Conservation (phyloP, 805 yeast genomes). For the Pichia nanzhaoensis region DNA sequence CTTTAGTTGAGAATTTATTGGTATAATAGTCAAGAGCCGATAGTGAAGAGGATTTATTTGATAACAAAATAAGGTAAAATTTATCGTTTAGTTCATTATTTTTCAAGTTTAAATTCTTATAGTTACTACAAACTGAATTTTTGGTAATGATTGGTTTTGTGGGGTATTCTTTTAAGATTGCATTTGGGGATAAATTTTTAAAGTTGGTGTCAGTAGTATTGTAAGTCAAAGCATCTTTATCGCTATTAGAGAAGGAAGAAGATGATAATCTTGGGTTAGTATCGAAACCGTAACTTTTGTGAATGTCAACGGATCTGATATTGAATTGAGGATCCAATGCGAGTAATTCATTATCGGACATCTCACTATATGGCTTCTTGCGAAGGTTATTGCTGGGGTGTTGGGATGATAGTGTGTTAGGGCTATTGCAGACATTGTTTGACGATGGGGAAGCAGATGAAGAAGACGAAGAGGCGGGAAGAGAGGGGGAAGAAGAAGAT, state of each 20-base stretch:
- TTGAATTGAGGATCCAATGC: constrained; percentile 49
- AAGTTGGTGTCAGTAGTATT: constrained; percentile 10
- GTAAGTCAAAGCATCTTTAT: constrained; percentile 11
- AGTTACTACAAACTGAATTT: constrained; percentile 35
- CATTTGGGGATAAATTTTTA: constrained; percentile 7
- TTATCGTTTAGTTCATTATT: constrained; percentile 17
- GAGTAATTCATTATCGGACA: constrained; percentile 49
- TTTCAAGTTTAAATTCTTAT: constrained; percentile 34
- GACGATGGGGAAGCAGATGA: neutral
- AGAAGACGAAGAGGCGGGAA: constrained; percentile 17
- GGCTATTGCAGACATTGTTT: neutral
- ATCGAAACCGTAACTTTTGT: constrained; percentile 18
- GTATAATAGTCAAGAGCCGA: constrained; percentile 64
- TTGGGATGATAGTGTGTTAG: constrained; percentile 14
- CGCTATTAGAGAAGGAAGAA: constrained; percentile 11
- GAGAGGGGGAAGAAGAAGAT: neutral
- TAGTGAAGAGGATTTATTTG: constrained; percentile 68
- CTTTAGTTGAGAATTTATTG: constrained; percentile 43
- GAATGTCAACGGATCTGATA: constrained; percentile 34
- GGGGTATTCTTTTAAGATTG: constrained; percentile 27
- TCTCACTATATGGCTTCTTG: constrained; percentile 41
- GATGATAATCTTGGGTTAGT: constrained; percentile 13
- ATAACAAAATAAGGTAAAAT: constrained; percentile 43
- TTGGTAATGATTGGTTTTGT: constrained; percentile 28
- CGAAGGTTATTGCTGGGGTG: constrained; percentile 17